Percentiles rank a stretch among this genome's conserved stretches.
Conservation (phyloP, 2,329 filamentous ascomycete species). For the Shiraia bambusicola region DNA sequence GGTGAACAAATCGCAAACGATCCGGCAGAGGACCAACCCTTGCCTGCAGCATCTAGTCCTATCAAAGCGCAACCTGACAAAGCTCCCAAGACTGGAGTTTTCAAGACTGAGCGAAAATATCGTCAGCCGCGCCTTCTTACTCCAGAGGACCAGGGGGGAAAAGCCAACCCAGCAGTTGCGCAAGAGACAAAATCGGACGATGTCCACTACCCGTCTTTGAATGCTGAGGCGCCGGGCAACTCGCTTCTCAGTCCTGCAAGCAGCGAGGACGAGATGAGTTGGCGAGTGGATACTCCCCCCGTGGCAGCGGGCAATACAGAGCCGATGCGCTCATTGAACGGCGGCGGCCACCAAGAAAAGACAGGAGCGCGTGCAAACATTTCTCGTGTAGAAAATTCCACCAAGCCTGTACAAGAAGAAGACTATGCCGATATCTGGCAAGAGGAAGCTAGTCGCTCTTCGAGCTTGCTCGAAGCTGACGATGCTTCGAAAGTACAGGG, state of each 20-base stretch:
- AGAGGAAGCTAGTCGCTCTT: constrained; percentile 49
- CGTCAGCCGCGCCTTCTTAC: constrained; percentile 36
- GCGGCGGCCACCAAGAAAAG: constrained; percentile 6
- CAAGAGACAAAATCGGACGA: constrained; percentile 12
- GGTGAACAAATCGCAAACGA: constrained; percentile 42
- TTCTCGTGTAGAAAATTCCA: neutral
- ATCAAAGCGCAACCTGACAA: constrained; percentile 13
- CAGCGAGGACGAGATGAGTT: constrained; percentile 40
- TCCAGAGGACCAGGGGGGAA: constrained; percentile 36
- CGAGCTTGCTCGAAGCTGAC: constrained; percentile 19
- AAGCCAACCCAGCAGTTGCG: constrained; percentile 15
- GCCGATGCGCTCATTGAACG: constrained; percentile 7
- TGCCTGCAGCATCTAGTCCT: constrained; percentile 19
- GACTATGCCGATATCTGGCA: constrained; percentile 49
- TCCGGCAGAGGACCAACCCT: constrained; percentile 16
- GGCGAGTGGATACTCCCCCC: constrained; percentile 29
- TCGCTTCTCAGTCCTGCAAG: constrained; percentile 33
- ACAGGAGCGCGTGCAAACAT: constrained; percentile 6
- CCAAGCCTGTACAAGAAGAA: constrained; percentile 8
- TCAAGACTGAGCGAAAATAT: constrained; percentile 27
- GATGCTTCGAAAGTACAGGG: constrained; percentile 33
- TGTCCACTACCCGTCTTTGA: constrained; percentile 32
- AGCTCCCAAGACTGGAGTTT: constrained; percentile 21
- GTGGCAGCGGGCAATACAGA: constrained; percentile 2
- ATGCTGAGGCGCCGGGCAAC: constrained; percentile 14